Evolutionary conservation across 2,329 filamentous ascomycete species (phyloP), one percentile per base, ranked within the genome.

Genomic region (Penicillium sp.): DNA sequence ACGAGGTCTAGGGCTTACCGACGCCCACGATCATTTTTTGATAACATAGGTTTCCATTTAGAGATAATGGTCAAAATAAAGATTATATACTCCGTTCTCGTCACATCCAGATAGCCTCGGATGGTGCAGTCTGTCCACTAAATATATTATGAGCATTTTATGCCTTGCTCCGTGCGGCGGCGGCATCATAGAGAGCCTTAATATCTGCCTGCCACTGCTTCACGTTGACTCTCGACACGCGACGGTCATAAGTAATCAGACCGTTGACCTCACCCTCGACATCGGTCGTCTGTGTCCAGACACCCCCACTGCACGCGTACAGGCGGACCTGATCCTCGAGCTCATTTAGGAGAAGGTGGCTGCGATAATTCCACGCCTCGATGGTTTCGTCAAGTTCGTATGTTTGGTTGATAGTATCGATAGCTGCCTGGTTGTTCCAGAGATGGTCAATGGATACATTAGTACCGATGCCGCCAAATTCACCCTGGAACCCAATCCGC

Each of bases 241-340:
- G 77, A 1, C 87, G 81, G 68, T 90, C 87, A 62, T 88, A 88
- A 0, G 86, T 88, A 61, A 88, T 69, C 54, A 90, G 74, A 0
- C 88, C 88, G 61, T 90, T 90, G 9, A 90, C 84, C 68, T 90
- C 88, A 5, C 87, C 87, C 67, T 90, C 87, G 0, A 90, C 87
- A 62, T 90, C 88, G 0, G 85, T 88, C 0, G 87, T 90, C 75
- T 90, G 87, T 0, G 88, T 90, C 81, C 86, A 90, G 0, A 90
- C 81, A 11, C 82, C 88, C 0, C 83, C 87, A 33, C 82, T 87
- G 72, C 88, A 90, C 0, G 83, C 78, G 53, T 79, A 89, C 11
- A 72, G 72, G 55, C 83, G 77, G 12, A 78, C 69, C 56, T 83
- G 81, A 2, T 79, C 77, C 12, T 68, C 64, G 3, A 84, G 68